Percentiles rank a stretch among this genome's conserved stretches.
phyloP scores from a whole-genome alignment of 306 rosid genomes.

The Cicer arietinum region DNA sequence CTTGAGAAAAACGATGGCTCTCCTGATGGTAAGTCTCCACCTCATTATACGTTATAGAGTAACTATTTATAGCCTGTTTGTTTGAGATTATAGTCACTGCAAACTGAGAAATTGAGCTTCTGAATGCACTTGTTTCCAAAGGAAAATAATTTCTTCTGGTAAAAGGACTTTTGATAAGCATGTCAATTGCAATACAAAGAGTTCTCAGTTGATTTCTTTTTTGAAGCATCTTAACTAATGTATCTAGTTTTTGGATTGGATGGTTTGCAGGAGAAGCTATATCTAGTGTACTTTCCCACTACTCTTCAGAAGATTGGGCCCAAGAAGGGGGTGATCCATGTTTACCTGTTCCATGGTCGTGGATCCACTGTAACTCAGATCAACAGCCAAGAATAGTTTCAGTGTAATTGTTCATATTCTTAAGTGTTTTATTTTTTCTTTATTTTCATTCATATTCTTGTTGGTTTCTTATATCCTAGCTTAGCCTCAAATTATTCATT shows the following conservation, averaged over 20 bases:
- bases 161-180: neutral
- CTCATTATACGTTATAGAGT: neutral
- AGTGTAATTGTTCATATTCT: conserved; percentile 59
- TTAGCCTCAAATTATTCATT: neutral
- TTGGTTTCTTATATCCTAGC: neutral
- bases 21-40: conserved; percentile 67
- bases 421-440: conserved; percentile 30
- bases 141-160: neutral
- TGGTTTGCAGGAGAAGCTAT: conserved; percentile 66
- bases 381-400: conserved; percentile 77
- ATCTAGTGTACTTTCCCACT: conserved; percentile 63
- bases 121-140: neutral
- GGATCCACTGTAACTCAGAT: conserved; percentile 86
- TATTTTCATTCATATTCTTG: conserved; percentile 13
- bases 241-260: conserved; percentile 46
- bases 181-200: conserved; percentile 14
- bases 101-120: neutral
- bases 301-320: conserved; percentile 72
- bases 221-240: conserved; percentile 33
- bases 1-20: conserved; percentile 82
- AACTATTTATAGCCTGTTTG: conserved; percentile 8
- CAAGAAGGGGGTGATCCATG: conserved; percentile 98
- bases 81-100: neutral
- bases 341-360: conserved; percentile 95
- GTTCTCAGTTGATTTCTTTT: conserved; percentile 6